Percentiles rank a stretch among this genome's conserved stretches.
Conservation (phyloP, 176 grass and related monocot genomes). For the Avena sativa region DNA sequence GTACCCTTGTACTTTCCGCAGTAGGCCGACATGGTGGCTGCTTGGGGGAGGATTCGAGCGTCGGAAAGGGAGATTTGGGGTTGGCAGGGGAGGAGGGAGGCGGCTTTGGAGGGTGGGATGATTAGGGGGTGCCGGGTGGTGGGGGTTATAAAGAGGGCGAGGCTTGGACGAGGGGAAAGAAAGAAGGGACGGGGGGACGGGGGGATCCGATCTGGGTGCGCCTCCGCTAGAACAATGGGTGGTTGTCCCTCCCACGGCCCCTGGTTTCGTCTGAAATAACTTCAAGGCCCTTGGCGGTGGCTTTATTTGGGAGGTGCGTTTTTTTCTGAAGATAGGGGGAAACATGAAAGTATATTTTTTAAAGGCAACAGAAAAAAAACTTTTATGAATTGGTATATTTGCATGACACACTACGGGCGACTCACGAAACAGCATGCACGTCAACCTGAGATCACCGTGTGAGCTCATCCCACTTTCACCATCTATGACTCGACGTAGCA, state of each 20-base stretch:
- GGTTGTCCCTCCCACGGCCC: conserved; percentile 17
- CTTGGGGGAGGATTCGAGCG: neutral
- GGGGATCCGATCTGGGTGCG: conserved; percentile 48
- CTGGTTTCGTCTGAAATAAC: neutral
- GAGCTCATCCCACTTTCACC: too few relatives aligned
- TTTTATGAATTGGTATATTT: too few relatives aligned
- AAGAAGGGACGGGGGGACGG: conserved; percentile 2
- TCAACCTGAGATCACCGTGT: too few relatives aligned
- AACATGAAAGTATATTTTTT: neutral
- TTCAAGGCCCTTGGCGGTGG: neutral
- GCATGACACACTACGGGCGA: too few relatives aligned
- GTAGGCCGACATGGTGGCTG: conserved; percentile 79
- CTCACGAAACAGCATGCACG: too few relatives aligned
- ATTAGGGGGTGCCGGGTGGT: neutral
- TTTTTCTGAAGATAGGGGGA: neutral
- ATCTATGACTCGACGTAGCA: too few relatives aligned
- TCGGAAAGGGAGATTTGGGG: neutral
- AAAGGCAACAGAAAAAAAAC: too few relatives aligned
- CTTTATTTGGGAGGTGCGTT: neutral
- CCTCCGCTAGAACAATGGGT: conserved; percentile 7
- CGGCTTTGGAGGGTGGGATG: neutral
- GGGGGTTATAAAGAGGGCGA: conserved; percentile 34
- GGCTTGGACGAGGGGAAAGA: conserved; percentile 68
- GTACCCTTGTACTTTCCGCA: conserved; percentile 84
- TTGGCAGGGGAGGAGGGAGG: conserved; percentile 3